Conservation (phyloP, 2,329 filamentous ascomycete genomes). For the Xylaria sp. region DNA sequence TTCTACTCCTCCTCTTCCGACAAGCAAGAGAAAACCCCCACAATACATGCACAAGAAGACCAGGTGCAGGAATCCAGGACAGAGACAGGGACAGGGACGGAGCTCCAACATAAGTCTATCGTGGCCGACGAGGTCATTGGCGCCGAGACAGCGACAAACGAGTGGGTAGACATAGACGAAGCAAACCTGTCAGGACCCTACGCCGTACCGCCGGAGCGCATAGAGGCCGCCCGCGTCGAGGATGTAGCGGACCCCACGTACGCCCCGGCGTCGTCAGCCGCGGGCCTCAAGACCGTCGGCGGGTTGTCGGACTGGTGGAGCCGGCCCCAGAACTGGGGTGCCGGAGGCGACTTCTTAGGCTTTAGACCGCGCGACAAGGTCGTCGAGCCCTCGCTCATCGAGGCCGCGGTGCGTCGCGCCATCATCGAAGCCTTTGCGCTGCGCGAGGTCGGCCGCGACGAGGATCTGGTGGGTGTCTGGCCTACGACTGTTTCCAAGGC, state of each 20-base stretch:
- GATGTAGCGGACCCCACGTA: slow-evolving; percentile 55
- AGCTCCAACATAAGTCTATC: neutral
- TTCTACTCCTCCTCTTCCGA: slow-evolving; percentile 43
- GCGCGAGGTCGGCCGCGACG: slow-evolving; percentile 48
- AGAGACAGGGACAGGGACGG: neutral
- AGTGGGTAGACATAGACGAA: neutral
- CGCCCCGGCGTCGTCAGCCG: slow-evolving; percentile 58
- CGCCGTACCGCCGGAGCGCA: slow-evolving; percentile 40
- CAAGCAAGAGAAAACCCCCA: slow-evolving; percentile 17
- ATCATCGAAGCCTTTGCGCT: slow-evolving; percentile 64
- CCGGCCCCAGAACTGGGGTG: slow-evolving; percentile 61
- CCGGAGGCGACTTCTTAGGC: slow-evolving; percentile 56
- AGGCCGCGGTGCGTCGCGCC: slow-evolving; percentile 62
- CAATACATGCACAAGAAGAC: slow-evolving; percentile 1
- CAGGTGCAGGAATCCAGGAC: neutral
- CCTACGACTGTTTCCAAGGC: slow-evolving; percentile 44
- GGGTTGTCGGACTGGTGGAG: slow-evolving; percentile 66
- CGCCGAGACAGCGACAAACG: neutral
- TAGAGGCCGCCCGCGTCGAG: slow-evolving; percentile 46
- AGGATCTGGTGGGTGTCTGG: slow-evolving; percentile 43
- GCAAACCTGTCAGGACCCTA: slow-evolving; percentile 20
- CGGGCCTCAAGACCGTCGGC: slow-evolving; percentile 60
- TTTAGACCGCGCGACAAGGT: slow-evolving; percentile 57
- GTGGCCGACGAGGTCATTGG: slow-evolving; percentile 9
- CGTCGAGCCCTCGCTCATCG: slow-evolving; percentile 57